Percentiles rank a stretch among this genome's conserved stretches.
Conservation (phyloP, 2,329 filamentous ascomycete species). For the Colletotrichum spaethianum region DNA sequence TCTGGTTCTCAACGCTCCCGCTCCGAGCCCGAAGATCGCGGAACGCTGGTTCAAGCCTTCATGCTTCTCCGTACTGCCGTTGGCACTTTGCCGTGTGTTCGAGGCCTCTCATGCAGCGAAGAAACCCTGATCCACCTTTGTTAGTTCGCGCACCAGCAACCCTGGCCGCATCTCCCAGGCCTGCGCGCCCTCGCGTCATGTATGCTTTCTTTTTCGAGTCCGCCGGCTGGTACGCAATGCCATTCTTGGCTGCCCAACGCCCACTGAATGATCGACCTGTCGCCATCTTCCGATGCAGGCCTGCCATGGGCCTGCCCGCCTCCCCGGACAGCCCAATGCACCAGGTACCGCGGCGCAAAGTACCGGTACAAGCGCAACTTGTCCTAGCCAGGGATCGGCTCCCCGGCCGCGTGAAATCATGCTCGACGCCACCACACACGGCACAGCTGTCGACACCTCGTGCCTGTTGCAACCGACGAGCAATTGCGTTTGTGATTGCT, state of each 20-base stretch:
- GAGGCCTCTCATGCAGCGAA: not conserved
- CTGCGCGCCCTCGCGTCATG: slow-evolving; percentile 3
- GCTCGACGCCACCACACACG: not conserved
- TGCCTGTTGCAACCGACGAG: not conserved
- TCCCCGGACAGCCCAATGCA: not conserved
- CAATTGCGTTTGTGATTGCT: not conserved
- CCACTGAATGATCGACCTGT: slow-evolving; percentile 26
- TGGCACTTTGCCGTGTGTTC: not conserved
- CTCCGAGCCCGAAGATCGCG: not conserved
- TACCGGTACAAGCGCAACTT: slow-evolving; percentile 17
- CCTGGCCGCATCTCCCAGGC: not conserved
- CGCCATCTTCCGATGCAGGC: slow-evolving; percentile 32
- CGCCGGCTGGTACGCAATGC: slow-evolving; percentile 1
- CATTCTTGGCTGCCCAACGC: slow-evolving; percentile 13
- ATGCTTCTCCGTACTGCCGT: not conserved
- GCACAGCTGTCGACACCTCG: not conserved
- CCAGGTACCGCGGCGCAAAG: not conserved
- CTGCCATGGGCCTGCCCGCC: slow-evolving; percentile 21
- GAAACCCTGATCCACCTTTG: not conserved
- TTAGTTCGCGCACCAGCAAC: not conserved
- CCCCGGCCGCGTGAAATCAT: not conserved
- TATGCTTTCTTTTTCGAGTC: not conserved
- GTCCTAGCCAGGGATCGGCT: not conserved
- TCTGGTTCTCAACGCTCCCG: not conserved
- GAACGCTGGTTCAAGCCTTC: not conserved